Conservation (phyloP, 2,329 filamentous ascomycete genomes). For the Fusarium heterosporum region DNA sequence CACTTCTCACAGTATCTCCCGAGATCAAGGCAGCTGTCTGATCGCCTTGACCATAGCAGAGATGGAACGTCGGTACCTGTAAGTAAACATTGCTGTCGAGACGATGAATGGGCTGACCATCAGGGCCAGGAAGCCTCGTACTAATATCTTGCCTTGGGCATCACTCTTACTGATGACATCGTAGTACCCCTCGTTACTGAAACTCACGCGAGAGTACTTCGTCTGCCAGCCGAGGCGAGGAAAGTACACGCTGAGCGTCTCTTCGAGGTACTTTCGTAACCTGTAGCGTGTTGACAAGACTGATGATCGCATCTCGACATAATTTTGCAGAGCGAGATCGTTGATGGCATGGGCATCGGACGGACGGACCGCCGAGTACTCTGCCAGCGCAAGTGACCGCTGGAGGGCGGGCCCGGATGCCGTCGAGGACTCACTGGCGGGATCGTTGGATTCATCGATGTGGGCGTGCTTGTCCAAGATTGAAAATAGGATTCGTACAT, state of each 20-base stretch:
- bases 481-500: conserved; percentile 88
- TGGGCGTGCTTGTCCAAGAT: conserved; percentile 76
- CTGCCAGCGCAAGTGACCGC: conserved; percentile 72
- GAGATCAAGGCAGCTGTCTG: conserved; percentile 21
- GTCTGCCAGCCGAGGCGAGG: conserved; percentile 89
- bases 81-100: conserved; percentile 43
- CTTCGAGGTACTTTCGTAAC: conserved; percentile 86
- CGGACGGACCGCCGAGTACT: conserved; percentile 80
- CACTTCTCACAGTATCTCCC: neutral
- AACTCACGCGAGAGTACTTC: conserved; percentile 92
- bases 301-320: conserved; percentile 90
- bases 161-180: conserved; percentile 79
- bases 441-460: conserved; percentile 58
- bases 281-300: conserved; percentile 83
- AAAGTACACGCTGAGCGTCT: conserved; percentile 79
- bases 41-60: conserved; percentile 34
- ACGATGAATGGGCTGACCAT: conserved; percentile 49
- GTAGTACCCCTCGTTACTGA: conserved; percentile 91
- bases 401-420: conserved; percentile 64
- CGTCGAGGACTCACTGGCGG: conserved; percentile 50
- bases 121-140: conserved; percentile 57
- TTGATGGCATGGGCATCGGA: conserved; percentile 91
- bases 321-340: conserved; percentile 90
- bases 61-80: conserved; percentile 46
- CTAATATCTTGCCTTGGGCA: conserved; percentile 73